Conservation (phyloP, 2,329 filamentous ascomycete species). For the Mariannaea sp. region DNA sequence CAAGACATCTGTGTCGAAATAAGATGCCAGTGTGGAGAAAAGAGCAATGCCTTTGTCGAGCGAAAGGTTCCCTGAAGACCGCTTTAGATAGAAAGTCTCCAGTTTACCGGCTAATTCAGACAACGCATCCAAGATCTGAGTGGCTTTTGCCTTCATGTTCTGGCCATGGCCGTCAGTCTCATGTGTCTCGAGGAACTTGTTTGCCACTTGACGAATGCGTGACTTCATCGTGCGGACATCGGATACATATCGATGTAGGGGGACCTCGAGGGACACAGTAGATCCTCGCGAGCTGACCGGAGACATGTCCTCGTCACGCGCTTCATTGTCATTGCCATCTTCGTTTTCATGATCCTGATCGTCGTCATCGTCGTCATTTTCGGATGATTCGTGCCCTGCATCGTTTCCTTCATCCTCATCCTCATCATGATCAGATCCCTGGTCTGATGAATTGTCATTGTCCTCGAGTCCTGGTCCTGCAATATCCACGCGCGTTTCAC, state of each 20-base stretch:
- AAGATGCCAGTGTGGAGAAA: constrained; percentile 76
- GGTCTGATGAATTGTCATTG: constrained; percentile 39
- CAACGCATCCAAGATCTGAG: constrained; percentile 73
- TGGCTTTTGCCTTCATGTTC: constrained; percentile 77
- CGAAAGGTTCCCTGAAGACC: constrained; percentile 51
- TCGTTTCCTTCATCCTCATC: constrained; percentile 47
- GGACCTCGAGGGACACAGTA: constrained; percentile 66
- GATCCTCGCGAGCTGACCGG: constrained; percentile 69
- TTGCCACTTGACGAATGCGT: constrained; percentile 76
- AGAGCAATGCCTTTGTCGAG: constrained; percentile 63
- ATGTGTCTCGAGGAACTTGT: constrained; percentile 81
- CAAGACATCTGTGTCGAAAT: constrained; percentile 86
- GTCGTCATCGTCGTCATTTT: constrained; percentile 54
- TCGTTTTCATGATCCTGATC: constrained; percentile 56
- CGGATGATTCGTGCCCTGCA: constrained; percentile 45
- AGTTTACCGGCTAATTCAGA: constrained; percentile 74
- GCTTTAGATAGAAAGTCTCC: constrained; percentile 68
- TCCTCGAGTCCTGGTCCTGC: constrained; percentile 39
- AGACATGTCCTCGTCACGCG: constrained; percentile 63
- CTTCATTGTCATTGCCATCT: constrained; percentile 58
- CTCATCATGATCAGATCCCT: constrained; percentile 37
- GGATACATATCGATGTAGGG: constrained; percentile 53
- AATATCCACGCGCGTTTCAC: constrained; percentile 35
- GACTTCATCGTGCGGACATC: constrained; percentile 61
- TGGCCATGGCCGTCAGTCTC: constrained; percentile 75